A percentile compares a stretch with the other conserved stretches of the same genome.
phyloP scores from a whole-genome alignment of 352 stramenopile genomes.

The Pythium guiyangense region DNA sequence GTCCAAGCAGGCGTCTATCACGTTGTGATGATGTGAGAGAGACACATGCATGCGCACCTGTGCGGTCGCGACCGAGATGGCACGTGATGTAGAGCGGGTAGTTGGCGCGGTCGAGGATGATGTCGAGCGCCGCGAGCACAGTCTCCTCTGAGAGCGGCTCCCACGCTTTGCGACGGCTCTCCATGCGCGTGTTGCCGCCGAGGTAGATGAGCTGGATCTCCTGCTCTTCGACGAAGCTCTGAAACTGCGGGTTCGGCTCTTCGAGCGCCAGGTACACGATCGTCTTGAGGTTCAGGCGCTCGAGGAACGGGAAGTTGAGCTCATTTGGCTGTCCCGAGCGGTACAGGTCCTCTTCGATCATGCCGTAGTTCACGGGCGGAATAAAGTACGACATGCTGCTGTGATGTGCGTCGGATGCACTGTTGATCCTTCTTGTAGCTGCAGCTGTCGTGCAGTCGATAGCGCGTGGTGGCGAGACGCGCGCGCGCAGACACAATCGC shows the following conservation, averaged over 20 bases:
- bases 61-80: slow-evolving; percentile 87
- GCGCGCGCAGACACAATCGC: too few relatives aligned
- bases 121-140: slow-evolving; percentile 85
- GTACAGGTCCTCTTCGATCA: slow-evolving; percentile 91
- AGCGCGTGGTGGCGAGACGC: neutral
- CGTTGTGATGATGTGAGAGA: too few relatives aligned
- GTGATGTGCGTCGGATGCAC: neutral
- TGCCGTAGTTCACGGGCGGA: slow-evolving; percentile 90
- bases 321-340: slow-evolving; percentile 88
- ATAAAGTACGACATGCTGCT: slow-evolving; percentile 88
- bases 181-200: slow-evolving; percentile 85
- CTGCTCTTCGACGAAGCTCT: slow-evolving; percentile 89
- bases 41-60: too few relatives aligned
- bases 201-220: slow-evolving; percentile 87
- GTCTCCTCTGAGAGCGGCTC: slow-evolving; percentile 87
- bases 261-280: slow-evolving; percentile 91
- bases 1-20: too few relatives aligned
- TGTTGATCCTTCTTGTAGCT: neutral
- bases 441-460: too few relatives aligned
- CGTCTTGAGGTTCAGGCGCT: slow-evolving; percentile 85
- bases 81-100: slow-evolving; percentile 91
- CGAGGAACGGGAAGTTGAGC: slow-evolving; percentile 91
- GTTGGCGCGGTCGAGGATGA: slow-evolving; percentile 86
- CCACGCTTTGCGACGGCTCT: slow-evolving; percentile 84
- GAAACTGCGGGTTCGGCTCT: slow-evolving; percentile 88